Conservation (phyloP, 768 basidiomycete species). For the Hericium rajendrae region DNA sequence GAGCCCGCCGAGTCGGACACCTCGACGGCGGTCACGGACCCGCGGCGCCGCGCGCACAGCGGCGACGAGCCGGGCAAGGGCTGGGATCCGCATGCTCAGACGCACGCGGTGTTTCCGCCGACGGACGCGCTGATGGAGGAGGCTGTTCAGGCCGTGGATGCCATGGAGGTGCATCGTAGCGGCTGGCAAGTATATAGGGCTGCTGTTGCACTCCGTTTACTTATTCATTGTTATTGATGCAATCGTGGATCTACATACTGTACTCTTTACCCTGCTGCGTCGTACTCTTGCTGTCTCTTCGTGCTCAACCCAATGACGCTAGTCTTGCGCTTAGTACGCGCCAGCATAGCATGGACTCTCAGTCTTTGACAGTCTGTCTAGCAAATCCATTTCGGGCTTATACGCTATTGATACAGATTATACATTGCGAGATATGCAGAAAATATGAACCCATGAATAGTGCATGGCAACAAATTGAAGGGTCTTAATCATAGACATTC, state of each 20-base stretch:
- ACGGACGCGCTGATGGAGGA: slow-evolving; percentile 33
- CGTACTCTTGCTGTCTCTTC: no score
- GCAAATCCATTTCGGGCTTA: neutral
- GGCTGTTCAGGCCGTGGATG: slow-evolving; percentile 34
- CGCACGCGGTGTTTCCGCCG: neutral
- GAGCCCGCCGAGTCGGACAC: slow-evolving; percentile 13
- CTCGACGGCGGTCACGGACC: slow-evolving; percentile 9
- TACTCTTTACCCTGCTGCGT: neutral
- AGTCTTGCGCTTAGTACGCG: no score
- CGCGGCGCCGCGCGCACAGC: slow-evolving; percentile 6
- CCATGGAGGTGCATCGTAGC: slow-evolving; percentile 35
- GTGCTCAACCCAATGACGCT: no score
- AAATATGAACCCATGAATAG: neutral
- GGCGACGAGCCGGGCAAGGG: neutral
- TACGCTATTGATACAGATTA: neutral
- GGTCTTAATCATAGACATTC: neutral
- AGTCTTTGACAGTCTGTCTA: no score
- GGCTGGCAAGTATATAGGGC: slow-evolving; percentile 20
- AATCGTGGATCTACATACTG: neutral
- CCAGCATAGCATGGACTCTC: no score
- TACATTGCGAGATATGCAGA: neutral
- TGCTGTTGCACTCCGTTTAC: neutral
- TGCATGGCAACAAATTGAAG: neutral
- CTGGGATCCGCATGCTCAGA: neutral
- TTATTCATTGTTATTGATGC: neutral